Conservation (phyloP, 73 alveolate species). For the Urostyla sp. region DNA sequence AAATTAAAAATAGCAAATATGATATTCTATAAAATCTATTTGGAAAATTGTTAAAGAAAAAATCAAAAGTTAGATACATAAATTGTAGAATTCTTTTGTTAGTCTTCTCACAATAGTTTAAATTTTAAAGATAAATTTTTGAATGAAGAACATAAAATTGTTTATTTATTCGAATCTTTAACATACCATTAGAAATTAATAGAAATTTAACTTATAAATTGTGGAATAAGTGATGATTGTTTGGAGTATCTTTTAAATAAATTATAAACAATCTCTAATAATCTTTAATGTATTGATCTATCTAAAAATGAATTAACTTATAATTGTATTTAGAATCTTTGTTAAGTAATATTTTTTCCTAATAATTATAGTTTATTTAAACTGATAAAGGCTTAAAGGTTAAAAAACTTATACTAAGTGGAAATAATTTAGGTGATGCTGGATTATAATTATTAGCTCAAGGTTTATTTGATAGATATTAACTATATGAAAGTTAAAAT, state of each 20-base stretch:
- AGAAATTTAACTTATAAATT: background rate
- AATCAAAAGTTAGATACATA: conserved; percentile 17
- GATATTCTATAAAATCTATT: conserved; percentile 24
- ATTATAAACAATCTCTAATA: conserved; percentile 2
- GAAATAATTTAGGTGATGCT: conserved; percentile 35
- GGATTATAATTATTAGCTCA: conserved; percentile 29
- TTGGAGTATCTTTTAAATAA: conserved; percentile 14
- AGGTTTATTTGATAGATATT: conserved; percentile 43
- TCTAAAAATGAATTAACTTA: conserved; percentile 40
- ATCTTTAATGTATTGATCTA: conserved; percentile 1
- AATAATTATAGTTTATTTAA: background rate
- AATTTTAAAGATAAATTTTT: conserved; percentile 22
- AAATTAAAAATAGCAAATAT: conserved; percentile 17
- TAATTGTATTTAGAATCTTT: conserved; percentile 17
- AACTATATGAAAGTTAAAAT: background rate
- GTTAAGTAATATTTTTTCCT: background rate
- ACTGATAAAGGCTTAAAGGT: conserved; percentile 39
- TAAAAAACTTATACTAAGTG: background rate
- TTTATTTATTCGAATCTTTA: conserved; percentile 19
- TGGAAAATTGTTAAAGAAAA: conserved; percentile 22
- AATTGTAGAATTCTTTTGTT: conserved; percentile 4
- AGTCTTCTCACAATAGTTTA: background rate
- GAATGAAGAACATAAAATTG: conserved; percentile 49
- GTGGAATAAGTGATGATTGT: conserved; percentile 48
- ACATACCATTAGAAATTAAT: background rate